Evolutionary conservation across 164 flowering plant genomes (phyloP).

Genomic region (Magnolia kwangsiensis): DNA sequence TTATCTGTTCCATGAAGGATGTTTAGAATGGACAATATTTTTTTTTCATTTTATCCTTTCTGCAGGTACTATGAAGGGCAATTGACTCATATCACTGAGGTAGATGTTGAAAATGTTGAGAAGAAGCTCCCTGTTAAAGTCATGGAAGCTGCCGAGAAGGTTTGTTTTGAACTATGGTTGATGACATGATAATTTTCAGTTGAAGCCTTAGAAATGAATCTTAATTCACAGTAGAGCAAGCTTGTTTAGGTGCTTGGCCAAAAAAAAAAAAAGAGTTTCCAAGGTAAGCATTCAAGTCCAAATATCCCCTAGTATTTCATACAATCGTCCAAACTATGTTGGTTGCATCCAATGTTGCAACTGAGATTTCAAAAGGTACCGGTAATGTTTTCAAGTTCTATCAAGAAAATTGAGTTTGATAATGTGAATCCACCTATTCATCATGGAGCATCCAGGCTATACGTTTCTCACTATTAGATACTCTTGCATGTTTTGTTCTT

Average conservation of each 20-base stretch:
- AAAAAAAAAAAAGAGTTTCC: no score
- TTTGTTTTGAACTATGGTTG: slow-evolving; percentile 10
- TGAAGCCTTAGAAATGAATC: no score
- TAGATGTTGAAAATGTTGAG: slow-evolving; percentile 38
- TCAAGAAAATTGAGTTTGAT: not conserved
- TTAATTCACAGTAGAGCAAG: no score
- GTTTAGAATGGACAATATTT: not conserved
- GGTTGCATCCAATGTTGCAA: not conserved
- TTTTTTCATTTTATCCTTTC: slow-evolving; percentile 4
- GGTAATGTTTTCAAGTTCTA: not conserved
- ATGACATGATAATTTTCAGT: not conserved
- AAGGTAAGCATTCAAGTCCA: no score
- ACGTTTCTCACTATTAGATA: not conserved
- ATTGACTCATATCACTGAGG: slow-evolving; percentile 61
- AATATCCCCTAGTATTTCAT: no score
- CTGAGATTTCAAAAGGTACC: not conserved
- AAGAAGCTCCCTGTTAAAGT: slow-evolving; percentile 45
- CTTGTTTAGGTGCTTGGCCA: no score
- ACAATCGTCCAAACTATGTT: not conserved
- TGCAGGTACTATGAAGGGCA: slow-evolving; percentile 93
- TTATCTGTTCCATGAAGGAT: not conserved
- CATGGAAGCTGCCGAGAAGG: slow-evolving; percentile 86
- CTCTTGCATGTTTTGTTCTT: not conserved
- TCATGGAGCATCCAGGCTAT: not conserved
- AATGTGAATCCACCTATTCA: not conserved